Conservation (phyloP, 108 stramenopile species). For the Cyclotella kingstonii region DNA sequence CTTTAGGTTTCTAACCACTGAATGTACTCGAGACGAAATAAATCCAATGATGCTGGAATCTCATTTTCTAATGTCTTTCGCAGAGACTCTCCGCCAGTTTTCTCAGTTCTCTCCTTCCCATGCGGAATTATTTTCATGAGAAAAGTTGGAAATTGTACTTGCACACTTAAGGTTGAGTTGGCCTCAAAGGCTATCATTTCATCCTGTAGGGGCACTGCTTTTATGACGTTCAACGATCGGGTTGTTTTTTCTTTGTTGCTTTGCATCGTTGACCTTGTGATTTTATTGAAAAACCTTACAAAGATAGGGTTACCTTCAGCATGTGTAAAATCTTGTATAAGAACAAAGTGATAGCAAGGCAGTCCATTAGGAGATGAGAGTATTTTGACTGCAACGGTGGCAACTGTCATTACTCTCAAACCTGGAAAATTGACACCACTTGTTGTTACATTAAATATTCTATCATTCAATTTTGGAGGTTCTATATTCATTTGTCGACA, state of each 20-base stretch:
- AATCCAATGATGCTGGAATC: slow-evolving; percentile 22
- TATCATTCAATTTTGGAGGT: slow-evolving; percentile 14
- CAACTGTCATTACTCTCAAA: slow-evolving; percentile 22
- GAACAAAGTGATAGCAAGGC: slow-evolving; percentile 32
- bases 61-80: slow-evolving; percentile 32
- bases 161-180: slow-evolving; percentile 25
- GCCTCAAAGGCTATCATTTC: slow-evolving; percentile 29
- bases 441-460: slow-evolving; percentile 35
- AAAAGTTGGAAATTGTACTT: slow-evolving; percentile 27
- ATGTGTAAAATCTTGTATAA: slow-evolving; percentile 30
- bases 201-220: slow-evolving; percentile 16
- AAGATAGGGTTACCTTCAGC: slow-evolving; percentile 31
- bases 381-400: slow-evolving; percentile 34
- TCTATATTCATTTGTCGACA: slow-evolving; percentile 20
- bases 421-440: slow-evolving; percentile 40
- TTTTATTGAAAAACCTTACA: slow-evolving; percentile 39
- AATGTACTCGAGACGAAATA: slow-evolving; percentile 24
- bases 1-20: slow-evolving; percentile 22
- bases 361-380: slow-evolving; percentile 13
- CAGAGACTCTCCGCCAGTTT: slow-evolving; percentile 31
- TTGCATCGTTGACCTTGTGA: slow-evolving; percentile 18
- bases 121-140: slow-evolving; percentile 36
- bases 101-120: slow-evolving; percentile 35
- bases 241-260: slow-evolving; percentile 14
- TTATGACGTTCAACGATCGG: slow-evolving; percentile 25